A percentile compares a stretch with the other conserved stretches of the same genome.
Evolutionary conservation across 2,329 filamentous ascomycete species (phyloP).

Genomic region (Tricladium varicosporioides): DNA sequence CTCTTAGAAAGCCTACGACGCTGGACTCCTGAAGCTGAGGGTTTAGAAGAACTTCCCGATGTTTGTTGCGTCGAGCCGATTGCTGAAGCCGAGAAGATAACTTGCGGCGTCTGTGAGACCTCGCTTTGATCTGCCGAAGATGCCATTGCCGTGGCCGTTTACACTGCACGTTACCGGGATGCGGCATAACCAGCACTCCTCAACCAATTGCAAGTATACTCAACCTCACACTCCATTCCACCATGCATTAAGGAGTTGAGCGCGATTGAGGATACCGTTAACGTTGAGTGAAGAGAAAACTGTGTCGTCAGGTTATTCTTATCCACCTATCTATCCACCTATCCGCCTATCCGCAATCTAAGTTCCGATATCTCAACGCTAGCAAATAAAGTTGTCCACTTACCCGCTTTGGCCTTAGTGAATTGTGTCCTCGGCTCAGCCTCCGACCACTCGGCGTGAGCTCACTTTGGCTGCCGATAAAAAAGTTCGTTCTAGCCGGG

Average conservation of each 20-base stretch:
- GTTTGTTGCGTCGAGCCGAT: constrained; percentile 1
- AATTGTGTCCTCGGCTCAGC: not conserved
- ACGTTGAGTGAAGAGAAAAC: not conserved
- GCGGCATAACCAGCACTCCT: not conserved
- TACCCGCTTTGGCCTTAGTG: not conserved
- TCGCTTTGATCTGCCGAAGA: not conserved
- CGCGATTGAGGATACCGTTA: too few species aligned
- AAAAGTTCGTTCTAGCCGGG: not conserved
- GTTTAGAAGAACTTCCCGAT: not conserved
- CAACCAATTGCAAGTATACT: not conserved
- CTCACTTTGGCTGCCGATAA: not conserved
- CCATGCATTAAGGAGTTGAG: not conserved
- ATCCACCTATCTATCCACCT: too few species aligned
- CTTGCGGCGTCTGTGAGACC: not conserved
- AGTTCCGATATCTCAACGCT: not conserved
- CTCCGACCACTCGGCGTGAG: not conserved
- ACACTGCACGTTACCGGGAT: not conserved
- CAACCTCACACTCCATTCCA: not conserved
- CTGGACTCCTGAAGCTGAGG: constrained; percentile 9
- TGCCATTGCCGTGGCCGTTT: not conserved
- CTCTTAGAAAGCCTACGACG: constrained; percentile 19
- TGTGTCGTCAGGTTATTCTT: not conserved
- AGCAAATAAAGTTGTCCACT: not conserved
- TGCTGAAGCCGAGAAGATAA: not conserved
- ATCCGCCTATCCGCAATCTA: too few species aligned